A percentile compares a stretch with the other conserved stretches of the same genome.
Evolutionary conservation across 2,329 filamentous ascomycete species (phyloP).

Genomic region (Ambrosiella beaveri): DNA sequence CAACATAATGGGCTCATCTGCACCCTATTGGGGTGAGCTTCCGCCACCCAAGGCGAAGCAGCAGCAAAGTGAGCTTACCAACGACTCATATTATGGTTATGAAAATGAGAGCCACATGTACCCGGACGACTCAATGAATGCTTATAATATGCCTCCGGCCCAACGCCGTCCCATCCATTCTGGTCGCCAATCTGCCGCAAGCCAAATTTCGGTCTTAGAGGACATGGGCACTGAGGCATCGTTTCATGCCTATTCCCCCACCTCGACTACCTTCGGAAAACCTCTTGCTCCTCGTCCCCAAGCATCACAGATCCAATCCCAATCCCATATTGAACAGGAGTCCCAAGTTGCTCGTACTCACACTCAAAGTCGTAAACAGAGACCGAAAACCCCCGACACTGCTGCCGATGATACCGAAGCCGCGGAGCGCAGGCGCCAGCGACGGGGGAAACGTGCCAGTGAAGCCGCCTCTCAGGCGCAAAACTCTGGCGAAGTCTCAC

Average conservation of each 20-base stretch:
- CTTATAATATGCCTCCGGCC: constrained; percentile 4
- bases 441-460: constrained; percentile 9
- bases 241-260: constrained; percentile 8
- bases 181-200: background rate
- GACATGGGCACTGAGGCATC: constrained; percentile 6
- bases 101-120: constrained; percentile 1
- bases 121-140: constrained; percentile 1
- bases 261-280: constrained; percentile 11
- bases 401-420: constrained; percentile 11
- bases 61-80: constrained; percentile 10
- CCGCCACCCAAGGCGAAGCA: constrained; percentile 4
- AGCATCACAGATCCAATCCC: background rate
- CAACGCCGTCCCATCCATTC: background rate
- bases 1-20: constrained; percentile 9
- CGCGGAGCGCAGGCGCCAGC: constrained; percentile 9
- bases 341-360: background rate
- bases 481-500: constrained; percentile 9
- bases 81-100: constrained; percentile 9
- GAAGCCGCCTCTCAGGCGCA: constrained; percentile 4
- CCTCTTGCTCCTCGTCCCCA: constrained; percentile 10
- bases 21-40: constrained; percentile 10
- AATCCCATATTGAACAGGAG: constrained; percentile 1
- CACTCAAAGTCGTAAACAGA: background rate
- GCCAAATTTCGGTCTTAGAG: background rate
- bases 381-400: constrained; percentile 8